Conservation (phyloP, 345 rosid species). For the Corchorus olitorius region DNA sequence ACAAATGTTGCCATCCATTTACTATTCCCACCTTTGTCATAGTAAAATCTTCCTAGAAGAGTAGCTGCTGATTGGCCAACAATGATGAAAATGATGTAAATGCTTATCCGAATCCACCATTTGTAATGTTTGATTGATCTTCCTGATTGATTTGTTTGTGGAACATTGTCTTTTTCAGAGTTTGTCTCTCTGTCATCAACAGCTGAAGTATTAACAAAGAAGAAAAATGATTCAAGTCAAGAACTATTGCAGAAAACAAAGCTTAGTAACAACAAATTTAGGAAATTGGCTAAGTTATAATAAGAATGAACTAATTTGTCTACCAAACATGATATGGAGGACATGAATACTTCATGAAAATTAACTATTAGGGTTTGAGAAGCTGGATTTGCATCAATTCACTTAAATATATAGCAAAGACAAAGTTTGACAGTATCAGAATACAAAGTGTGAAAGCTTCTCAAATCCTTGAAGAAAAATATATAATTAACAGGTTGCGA, state of each 20-base stretch:
- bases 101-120: conserved; percentile 49
- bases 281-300: neutral
- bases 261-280: neutral
- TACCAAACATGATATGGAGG: too few species aligned
- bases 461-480: neutral
- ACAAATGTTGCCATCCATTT: conserved; percentile 70
- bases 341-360: too few species aligned
- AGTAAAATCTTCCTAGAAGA: conserved; percentile 54
- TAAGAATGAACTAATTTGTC: too few species aligned
- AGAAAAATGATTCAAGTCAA: neutral
- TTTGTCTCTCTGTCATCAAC: conserved; percentile 19
- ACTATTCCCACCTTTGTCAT: conserved; percentile 62
- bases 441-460: neutral
- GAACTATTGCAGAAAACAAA: neutral
- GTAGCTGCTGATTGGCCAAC: conserved; percentile 52
- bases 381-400: too few species aligned
- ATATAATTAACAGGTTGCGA: neutral
- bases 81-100: conserved; percentile 39
- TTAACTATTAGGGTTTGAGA: too few species aligned
- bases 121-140: conserved; percentile 30
- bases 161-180: neutral
- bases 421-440: neutral
- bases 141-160: conserved; percentile 9
- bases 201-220: conserved; percentile 11
- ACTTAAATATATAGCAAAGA: neutral